Evolutionary conservation across 2,329 filamentous ascomycete genomes (phyloP), one percentile per base, ranked within the genome.

Genomic region (Diaporthe sp.): DNA sequence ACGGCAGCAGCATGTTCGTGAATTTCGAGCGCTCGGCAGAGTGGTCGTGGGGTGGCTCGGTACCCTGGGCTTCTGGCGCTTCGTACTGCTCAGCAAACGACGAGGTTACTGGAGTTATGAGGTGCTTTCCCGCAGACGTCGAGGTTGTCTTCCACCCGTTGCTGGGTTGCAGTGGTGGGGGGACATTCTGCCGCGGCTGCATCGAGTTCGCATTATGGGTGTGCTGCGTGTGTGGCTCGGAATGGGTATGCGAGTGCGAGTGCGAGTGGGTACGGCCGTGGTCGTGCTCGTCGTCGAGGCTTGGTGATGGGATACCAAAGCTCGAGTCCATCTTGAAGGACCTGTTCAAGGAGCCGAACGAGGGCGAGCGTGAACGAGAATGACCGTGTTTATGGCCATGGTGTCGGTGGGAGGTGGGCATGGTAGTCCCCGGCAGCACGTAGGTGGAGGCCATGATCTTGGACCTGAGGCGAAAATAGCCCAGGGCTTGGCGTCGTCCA

Each of bases 1-100:
- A 88, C 0, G 88, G 88, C n/a, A 98, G 86, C 4, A 98, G 82
- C 72, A 93, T 89, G 19, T 88, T 90, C 0, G 96, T 97, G 51
- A 97, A 86, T 61, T 84, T 86, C 0, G 95, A 97, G 53, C 91
- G 88, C 61, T 88, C 84, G 15, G 83, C 83, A 73, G 86, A 84
- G 66, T 84, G 81, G 1, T 79, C 79, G 50, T 86, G 82, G 9
- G 83, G 65, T 37, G 39, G 75, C 47, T 55, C 75, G 42, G 77
- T 73, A 2, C 44, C 65, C 32, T 73, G 70, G 15, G 71, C 59
- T 50, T 65, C 70, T n/a, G 81, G 82, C 0, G 82, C 75, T 39
- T 82, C 76, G 73, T 83, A 83, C 37, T 78, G 73, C 27, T 76
- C 77, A 61, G 80, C 83, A 75, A 79, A 81, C 42, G 75, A 76